phyloP scores from a whole-genome alignment of 768 basidiomycete species.

The Chalciporus sphaerocephalus region DNA sequence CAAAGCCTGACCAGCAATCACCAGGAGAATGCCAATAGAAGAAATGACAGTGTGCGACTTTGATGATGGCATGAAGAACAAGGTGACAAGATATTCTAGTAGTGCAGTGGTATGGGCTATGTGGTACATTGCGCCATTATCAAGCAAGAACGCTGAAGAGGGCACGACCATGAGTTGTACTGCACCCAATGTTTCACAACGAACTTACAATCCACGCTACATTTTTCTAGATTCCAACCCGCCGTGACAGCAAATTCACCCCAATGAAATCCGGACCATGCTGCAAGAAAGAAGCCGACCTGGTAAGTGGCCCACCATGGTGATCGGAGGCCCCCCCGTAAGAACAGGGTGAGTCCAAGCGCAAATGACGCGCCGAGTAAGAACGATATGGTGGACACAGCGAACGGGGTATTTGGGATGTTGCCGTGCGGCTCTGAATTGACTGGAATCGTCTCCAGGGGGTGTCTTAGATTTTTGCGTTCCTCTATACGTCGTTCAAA shows the following conservation, averaged over 20 bases:
- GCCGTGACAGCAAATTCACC: slow-evolving; percentile 94
- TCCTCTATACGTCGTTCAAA: slow-evolving; percentile 45
- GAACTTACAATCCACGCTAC: slow-evolving; percentile 85
- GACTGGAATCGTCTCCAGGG: slow-evolving; percentile 55
- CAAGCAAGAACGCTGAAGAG: slow-evolving; percentile 78
- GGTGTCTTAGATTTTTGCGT: slow-evolving; percentile 32
- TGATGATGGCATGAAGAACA: slow-evolving; percentile 60
- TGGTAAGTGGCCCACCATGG: slow-evolving; percentile 69
- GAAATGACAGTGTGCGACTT: slow-evolving; percentile 62
- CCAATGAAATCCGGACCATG: slow-evolving; percentile 89
- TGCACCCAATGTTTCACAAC: neutral
- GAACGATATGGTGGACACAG: slow-evolving; percentile 74
- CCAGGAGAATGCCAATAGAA: slow-evolving; percentile 53
- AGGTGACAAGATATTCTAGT: slow-evolving; percentile 69
- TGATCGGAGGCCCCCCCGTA: slow-evolving; percentile 40
- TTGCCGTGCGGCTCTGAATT: slow-evolving; percentile 40
- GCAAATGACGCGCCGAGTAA: slow-evolving; percentile 72
- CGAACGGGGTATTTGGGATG: slow-evolving; percentile 88
- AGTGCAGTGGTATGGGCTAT: slow-evolving; percentile 76
- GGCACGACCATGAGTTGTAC: slow-evolving; percentile 4
- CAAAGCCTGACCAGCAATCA: slow-evolving; percentile 67
- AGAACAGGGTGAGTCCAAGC: slow-evolving; percentile 50
- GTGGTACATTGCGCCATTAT: slow-evolving; percentile 85
- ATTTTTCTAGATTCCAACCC: slow-evolving; percentile 91
- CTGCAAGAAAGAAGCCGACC: slow-evolving; percentile 77